phyloP scores from a whole-genome alignment of 257 asterid species.

The Euphrasia confusa region DNA sequence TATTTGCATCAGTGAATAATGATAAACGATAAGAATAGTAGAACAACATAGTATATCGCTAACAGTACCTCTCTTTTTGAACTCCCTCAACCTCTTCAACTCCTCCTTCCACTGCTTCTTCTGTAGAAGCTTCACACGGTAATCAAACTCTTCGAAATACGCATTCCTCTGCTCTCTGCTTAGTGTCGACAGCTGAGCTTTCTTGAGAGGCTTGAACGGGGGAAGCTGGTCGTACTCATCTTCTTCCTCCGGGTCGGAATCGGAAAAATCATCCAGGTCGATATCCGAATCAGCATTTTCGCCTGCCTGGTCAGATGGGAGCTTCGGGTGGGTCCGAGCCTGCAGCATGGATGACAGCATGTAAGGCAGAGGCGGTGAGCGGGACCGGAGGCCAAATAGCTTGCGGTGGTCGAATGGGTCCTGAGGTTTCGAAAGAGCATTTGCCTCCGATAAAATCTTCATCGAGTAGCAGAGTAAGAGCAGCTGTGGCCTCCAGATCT shows the following conservation, averaged over 20 bases:
- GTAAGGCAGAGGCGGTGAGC: conserved; percentile 91
- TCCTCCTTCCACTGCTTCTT: conserved; percentile 90
- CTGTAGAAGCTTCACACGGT: conserved; percentile 90
- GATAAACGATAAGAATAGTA: no score
- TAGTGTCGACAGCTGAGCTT: conserved; percentile 65
- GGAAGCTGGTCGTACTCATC: conserved; percentile 98
- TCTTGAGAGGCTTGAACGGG: conserved; percentile 83
- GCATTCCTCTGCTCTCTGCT: conserved; percentile 79
- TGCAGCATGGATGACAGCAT: conserved; percentile 92
- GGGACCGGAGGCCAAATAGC: conserved; percentile 71
- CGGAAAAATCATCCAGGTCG: conserved; percentile 81
- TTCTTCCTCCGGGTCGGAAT: conserved; percentile 70
- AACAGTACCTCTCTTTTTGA: conserved; percentile 46
- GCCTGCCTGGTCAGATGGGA: conserved; percentile 71
- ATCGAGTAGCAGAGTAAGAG: conserved; percentile 75
- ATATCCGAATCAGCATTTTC: conserved; percentile 77
- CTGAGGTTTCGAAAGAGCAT: conserved; percentile 62
- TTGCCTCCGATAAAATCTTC: conserved; percentile 81
- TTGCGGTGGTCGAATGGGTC: conserved; percentile 73
- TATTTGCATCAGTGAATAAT: no score
- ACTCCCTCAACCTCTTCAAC: conserved; percentile 66
- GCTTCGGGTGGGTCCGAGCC: conserved; percentile 87
- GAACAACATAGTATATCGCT: no score
- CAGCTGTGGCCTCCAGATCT: conserved; percentile 88
- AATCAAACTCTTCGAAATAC: conserved; percentile 87